Evolutionary conservation across 768 basidiomycete species (phyloP).

Genomic region (Postia placenta): DNA sequence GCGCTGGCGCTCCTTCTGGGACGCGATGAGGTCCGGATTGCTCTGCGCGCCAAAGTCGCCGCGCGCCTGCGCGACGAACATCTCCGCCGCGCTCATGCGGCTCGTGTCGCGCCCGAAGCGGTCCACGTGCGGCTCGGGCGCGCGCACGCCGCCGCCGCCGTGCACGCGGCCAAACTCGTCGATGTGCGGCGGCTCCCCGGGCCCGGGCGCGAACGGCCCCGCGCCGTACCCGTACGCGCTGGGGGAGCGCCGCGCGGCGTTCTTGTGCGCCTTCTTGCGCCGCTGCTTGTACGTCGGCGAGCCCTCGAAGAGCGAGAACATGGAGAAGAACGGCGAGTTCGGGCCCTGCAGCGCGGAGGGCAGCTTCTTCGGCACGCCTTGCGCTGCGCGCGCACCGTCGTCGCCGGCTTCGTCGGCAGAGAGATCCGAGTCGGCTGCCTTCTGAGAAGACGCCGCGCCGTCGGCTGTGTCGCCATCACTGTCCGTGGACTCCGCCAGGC

Average conservation of each 20-base stretch:
- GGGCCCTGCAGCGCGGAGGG: slow-evolving; percentile 19
- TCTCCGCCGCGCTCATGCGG: slow-evolving; percentile 51
- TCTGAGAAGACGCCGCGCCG: slow-evolving; percentile 8
- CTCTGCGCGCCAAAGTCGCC: slow-evolving; percentile 38
- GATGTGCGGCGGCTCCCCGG: slow-evolving; percentile 7
- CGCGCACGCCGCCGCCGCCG: slow-evolving; percentile 7
- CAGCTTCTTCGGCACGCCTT: slow-evolving; percentile 10
- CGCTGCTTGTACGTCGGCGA: slow-evolving; percentile 87
- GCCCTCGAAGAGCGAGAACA: slow-evolving; percentile 77
- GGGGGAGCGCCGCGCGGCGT: slow-evolving; percentile 18
- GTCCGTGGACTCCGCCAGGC: slow-evolving; percentile 19
- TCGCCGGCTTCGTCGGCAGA: slow-evolving; percentile 17
- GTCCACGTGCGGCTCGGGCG: slow-evolving; percentile 24
- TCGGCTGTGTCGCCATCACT: slow-evolving; percentile 9
- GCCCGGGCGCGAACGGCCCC: not conserved
- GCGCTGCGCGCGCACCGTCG: slow-evolving; percentile 1
- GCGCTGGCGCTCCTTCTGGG: slow-evolving; percentile 27
- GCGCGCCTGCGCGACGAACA: slow-evolving; percentile 58
- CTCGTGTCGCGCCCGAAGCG: slow-evolving; percentile 25
- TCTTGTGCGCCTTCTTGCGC: slow-evolving; percentile 62
- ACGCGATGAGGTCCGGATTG: slow-evolving; percentile 22
- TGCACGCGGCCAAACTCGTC: slow-evolving; percentile 4
- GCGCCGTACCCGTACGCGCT: not conserved
- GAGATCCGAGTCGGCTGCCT: slow-evolving; percentile 18
- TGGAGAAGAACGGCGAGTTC: slow-evolving; percentile 46